Conservation (phyloP, 805 yeast species). For the Lachancea thermotolerans region DNA sequence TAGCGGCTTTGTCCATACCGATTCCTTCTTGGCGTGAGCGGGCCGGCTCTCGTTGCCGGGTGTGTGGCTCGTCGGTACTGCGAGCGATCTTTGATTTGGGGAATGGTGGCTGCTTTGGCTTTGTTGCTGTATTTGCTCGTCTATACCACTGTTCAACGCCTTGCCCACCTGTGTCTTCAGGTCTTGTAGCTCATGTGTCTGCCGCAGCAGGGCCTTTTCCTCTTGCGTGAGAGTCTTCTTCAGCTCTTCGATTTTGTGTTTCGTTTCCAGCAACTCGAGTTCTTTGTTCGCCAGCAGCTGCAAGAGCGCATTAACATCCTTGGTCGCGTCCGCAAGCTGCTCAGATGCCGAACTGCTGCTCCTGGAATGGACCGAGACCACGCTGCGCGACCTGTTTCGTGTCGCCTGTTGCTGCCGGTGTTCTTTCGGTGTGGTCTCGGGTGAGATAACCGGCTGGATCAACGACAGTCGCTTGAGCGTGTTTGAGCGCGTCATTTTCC, state of each 20-base stretch:
- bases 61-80: background rate
- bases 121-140: background rate
- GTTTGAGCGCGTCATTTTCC: slow-evolving; percentile 5
- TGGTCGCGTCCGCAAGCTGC: background rate
- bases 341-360: slow-evolving; percentile 14
- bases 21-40: slow-evolving; percentile 12
- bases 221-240: slow-evolving; percentile 42
- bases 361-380: slow-evolving; percentile 17
- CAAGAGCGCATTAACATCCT: slow-evolving; percentile 48
- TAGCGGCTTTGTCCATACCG: slow-evolving; percentile 48
- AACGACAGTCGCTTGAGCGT: slow-evolving; percentile 8
- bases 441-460: slow-evolving; percentile 9
- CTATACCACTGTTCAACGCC: slow-evolving; percentile 10
- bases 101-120: background rate
- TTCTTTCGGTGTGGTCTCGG: slow-evolving; percentile 5
- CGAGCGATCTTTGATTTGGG: background rate
- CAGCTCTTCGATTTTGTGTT: slow-evolving; percentile 46
- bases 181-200: slow-evolving; percentile 28
- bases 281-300: slow-evolving; percentile 63
- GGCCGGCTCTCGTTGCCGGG: background rate
- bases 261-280: slow-evolving; percentile 57
- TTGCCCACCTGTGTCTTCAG: slow-evolving; percentile 32
- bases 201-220: slow-evolving; percentile 42
- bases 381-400: slow-evolving; percentile 21
- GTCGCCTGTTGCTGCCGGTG: background rate